Conservation (phyloP, 2,329 filamentous ascomycete species). For the Cladorrhinum sp. region DNA sequence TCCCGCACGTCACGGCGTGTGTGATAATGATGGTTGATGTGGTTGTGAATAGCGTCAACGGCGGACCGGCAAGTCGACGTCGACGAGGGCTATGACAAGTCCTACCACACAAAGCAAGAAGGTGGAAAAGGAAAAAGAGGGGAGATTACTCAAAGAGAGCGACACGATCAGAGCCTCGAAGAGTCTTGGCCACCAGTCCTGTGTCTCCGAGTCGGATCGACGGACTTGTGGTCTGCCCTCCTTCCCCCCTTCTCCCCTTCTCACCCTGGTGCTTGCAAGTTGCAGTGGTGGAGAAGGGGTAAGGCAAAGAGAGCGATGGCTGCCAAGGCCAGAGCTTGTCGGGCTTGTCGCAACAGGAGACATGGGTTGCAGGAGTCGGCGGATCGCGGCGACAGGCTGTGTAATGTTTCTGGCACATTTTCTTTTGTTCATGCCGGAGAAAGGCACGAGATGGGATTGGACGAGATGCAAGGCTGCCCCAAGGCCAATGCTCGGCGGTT, state of each 20-base stretch:
- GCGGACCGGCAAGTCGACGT: slow-evolving; percentile 20
- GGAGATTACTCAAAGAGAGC: neutral
- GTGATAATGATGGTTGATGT: slow-evolving; percentile 1
- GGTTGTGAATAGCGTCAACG: slow-evolving; percentile 22
- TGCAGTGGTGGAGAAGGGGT: slow-evolving; percentile 7
- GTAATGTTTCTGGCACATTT: neutral
- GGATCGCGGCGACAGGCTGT: too few relatives aligned
- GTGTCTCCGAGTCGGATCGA: slow-evolving; percentile 3
- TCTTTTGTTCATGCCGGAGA: slow-evolving; percentile 29
- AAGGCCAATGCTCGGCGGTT: slow-evolving; percentile 26
- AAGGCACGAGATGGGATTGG: slow-evolving; percentile 32
- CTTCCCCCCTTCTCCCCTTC: neutral
- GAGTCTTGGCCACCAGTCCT: neutral
- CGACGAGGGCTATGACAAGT: slow-evolving; percentile 16
- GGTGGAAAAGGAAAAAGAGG: slow-evolving; percentile 14
- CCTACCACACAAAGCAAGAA: slow-evolving; percentile 17
- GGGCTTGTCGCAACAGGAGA: neutral
- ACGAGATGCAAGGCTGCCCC: slow-evolving; percentile 33
- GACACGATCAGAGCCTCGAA: slow-evolving; percentile 8
- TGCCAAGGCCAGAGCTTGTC: slow-evolving; percentile 10
- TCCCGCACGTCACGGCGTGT: slow-evolving; percentile 21
- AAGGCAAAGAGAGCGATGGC: slow-evolving; percentile 4
- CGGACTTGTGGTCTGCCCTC: neutral
- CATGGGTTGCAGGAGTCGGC: neutral
- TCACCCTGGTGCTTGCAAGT: neutral